Evolutionary conservation across 2,329 filamentous ascomycete genomes (phyloP).

Genomic region (Plenodomus biglobosus): DNA sequence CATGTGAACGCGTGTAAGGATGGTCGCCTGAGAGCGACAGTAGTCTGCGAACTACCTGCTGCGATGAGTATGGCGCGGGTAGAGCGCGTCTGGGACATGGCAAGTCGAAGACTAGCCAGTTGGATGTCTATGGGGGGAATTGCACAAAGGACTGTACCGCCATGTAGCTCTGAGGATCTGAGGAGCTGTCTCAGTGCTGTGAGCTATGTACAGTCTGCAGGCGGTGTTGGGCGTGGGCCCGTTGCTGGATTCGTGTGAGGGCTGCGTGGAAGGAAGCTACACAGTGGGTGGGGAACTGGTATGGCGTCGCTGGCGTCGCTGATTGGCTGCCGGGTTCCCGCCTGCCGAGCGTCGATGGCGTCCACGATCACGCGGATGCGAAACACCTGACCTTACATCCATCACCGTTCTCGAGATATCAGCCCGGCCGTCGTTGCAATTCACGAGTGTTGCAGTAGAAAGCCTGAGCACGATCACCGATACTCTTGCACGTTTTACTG

Average conservation of each 20-base stretch:
- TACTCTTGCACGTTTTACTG: not conserved
- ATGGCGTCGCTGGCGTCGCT: not conserved
- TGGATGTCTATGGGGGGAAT: no score
- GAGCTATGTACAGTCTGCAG: not conserved
- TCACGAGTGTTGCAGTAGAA: not conserved
- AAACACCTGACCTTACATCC: not conserved
- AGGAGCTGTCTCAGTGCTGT: not conserved
- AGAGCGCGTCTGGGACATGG: not conserved
- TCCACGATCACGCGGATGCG: not conserved
- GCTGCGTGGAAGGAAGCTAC: not conserved
- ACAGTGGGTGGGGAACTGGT: no score
- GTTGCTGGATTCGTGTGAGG: not conserved
- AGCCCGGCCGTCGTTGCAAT: not conserved
- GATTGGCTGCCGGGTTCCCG: not conserved
- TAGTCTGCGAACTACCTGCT: not conserved
- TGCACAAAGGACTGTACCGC: not conserved
- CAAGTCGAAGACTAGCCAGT: no score
- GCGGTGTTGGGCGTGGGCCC: not conserved
- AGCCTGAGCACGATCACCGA: not conserved
- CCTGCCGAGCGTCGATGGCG: no score
- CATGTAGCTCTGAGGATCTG: not conserved
- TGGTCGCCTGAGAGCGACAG: not conserved
- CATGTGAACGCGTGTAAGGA: conserved; percentile 1
- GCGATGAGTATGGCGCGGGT: not conserved
- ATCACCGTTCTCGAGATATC: not conserved